Percentiles rank a stretch among this genome's conserved stretches.
Evolutionary conservation across 2,329 filamentous ascomycete species (phyloP).

Genomic region (Claviceps maximensis): DNA sequence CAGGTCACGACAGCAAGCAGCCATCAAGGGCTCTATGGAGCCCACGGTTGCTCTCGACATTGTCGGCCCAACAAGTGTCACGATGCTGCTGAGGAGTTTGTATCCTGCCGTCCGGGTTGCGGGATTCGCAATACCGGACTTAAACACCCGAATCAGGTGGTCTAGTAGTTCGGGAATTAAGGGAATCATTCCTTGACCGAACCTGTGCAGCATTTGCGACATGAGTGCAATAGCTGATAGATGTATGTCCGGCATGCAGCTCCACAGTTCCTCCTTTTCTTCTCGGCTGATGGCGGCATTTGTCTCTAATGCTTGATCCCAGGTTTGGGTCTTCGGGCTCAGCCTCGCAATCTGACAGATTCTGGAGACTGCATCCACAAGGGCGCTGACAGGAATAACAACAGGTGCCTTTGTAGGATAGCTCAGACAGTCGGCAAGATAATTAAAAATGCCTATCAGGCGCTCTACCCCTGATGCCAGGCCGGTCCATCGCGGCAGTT

Average conservation of each 20-base stretch:
- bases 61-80: conserved; percentile 50
- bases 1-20: conserved; percentile 62
- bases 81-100: conserved; percentile 38
- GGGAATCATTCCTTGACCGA: conserved; percentile 44
- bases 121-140: conserved; percentile 37
- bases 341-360: conserved; percentile 52
- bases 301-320: conserved; percentile 41
- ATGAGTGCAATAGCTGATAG: conserved; percentile 54
- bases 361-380: conserved; percentile 58
- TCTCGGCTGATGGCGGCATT: conserved; percentile 65
- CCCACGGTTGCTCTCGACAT: conserved; percentile 53
- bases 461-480: conserved; percentile 61
- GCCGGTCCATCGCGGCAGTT: conserved; percentile 59
- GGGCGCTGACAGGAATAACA: conserved; percentile 49
- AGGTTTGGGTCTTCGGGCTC: conserved; percentile 31
- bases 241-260: conserved; percentile 61
- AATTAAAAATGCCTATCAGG: conserved; percentile 49
- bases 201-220: conserved; percentile 39
- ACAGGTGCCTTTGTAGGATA: conserved; percentile 53
- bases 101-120: conserved; percentile 50
- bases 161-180: conserved; percentile 54
- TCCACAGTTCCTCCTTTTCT: conserved; percentile 70
- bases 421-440: conserved; percentile 50
- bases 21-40: conserved; percentile 48
- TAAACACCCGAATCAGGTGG: conserved; percentile 59